These are phyloP conservation scores for Pugionium cornutum DNA, from an alignment of 345 rosid species.

Conservation along the genomic window DNA sequence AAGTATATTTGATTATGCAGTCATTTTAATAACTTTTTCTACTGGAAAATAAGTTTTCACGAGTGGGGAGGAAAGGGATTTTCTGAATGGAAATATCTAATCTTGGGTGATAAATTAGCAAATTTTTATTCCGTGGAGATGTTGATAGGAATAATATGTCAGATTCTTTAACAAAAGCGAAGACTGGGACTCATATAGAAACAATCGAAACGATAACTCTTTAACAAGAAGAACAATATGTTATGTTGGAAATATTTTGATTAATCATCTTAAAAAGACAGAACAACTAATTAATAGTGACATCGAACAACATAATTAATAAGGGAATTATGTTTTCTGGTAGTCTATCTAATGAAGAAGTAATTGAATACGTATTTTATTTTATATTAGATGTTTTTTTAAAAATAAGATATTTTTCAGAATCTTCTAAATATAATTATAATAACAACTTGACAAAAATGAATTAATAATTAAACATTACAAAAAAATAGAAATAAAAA, in stretches of 20 bases:
- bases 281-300: neutral
- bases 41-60: neutral
- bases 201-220: too few species aligned
- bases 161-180: too few species aligned
- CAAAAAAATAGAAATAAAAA: too few species aligned
- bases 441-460: too few species aligned
- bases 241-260: neutral
- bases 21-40: neutral
- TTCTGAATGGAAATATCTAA: neutral
- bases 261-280: neutral
- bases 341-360: neutral
- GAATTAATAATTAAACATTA: too few species aligned
- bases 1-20: neutral
- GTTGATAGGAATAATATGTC: conserved; percentile 32
- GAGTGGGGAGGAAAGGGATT: neutral
- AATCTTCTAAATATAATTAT: too few species aligned
- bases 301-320: neutral
- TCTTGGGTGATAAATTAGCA: conserved; percentile 1
- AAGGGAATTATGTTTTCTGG: neutral
- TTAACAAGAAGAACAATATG: too few species aligned
- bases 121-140: conserved; percentile 30
- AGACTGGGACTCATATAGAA: too few species aligned
- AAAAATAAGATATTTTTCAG: too few species aligned
- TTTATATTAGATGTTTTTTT: too few species aligned
- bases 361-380: neutral